Evolutionary conservation across 805 yeast species (phyloP).

Genomic region (Metschnikowia amazonensis): DNA sequence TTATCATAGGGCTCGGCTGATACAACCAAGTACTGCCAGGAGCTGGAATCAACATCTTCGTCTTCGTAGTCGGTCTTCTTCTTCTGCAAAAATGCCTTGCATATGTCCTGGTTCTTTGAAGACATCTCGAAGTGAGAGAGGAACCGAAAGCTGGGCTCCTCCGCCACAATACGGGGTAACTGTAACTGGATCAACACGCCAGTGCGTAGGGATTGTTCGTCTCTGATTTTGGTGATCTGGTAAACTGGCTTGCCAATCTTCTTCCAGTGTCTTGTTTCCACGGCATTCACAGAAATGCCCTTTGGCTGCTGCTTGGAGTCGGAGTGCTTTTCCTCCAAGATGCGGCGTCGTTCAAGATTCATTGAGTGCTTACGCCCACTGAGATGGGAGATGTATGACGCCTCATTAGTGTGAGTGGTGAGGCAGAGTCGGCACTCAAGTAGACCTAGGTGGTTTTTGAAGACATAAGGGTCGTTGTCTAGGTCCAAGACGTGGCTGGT

Average conservation of each 20-base stretch:
- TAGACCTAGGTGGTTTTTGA: conserved; percentile 77
- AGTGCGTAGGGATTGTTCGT: conserved; percentile 49
- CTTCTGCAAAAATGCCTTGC: conserved; percentile 24
- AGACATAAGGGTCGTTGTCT: conserved; percentile 77
- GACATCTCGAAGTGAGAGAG: conserved; percentile 72
- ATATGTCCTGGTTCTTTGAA: conserved; percentile 36
- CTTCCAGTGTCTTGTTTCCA: conserved; percentile 43
- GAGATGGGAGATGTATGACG: conserved; percentile 78
- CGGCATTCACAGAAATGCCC: conserved; percentile 34
- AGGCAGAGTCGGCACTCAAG: conserved; percentile 81
- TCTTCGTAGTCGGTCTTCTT: conserved; percentile 18
- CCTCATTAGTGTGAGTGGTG: conserved; percentile 76
- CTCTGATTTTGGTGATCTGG: conserved; percentile 63
- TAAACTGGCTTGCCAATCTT: conserved; percentile 75
- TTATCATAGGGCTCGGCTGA: conserved; percentile 92
- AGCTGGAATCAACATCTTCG: conserved; percentile 26
- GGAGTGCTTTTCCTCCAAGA: conserved; percentile 30
- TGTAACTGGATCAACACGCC: conserved; percentile 68
- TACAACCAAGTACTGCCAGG: conserved; percentile 67
- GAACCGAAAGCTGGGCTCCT: conserved; percentile 63
- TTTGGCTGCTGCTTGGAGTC: conserved; percentile 15
- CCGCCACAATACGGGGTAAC: conserved; percentile 46
- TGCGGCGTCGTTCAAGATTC: conserved; percentile 58
- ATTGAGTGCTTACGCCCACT: conserved; percentile 80
- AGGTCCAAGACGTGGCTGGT: conserved; percentile 46